Conservation (phyloP, 148 eudicot species). For the Fagopyrum homotropicum region DNA sequence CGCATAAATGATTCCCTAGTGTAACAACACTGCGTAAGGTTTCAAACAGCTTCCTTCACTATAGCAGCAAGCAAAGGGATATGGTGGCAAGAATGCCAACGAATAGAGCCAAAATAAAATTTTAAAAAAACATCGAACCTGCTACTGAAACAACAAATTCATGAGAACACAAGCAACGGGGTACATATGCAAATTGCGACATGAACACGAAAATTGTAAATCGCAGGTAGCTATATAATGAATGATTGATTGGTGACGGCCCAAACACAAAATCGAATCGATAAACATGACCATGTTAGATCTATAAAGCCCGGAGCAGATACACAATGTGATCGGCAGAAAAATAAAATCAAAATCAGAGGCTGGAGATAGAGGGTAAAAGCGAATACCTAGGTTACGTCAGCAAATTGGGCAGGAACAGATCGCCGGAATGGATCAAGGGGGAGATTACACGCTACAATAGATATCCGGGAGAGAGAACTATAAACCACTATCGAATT, state of each 20-base stretch:
- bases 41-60: neutral
- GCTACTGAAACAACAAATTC: neutral
- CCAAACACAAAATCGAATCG: neutral
- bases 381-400: slow-evolving; percentile 5
- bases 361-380: neutral
- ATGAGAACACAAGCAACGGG: neutral
- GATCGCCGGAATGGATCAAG: neutral
- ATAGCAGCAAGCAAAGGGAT: neutral
- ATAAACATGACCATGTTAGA: neutral
- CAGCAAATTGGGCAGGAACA: neutral
- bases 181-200: neutral
- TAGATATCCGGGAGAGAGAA: neutral
- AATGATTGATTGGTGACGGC: neutral
- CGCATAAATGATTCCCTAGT: neutral
- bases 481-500: slow-evolving; percentile 2
- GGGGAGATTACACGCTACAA: neutral
- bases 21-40: neutral
- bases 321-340: slow-evolving; percentile 10
- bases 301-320: neutral
- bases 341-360: neutral
- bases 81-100: too few species aligned
- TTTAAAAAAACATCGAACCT: neutral
- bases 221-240: neutral
- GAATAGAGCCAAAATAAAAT: too few species aligned
- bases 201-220: neutral